A percentile compares a stretch with the other conserved stretches of the same genome.
phyloP scores from a whole-genome alignment of 1,284 basidiomycete species.

The Tylopilus sp. region DNA sequence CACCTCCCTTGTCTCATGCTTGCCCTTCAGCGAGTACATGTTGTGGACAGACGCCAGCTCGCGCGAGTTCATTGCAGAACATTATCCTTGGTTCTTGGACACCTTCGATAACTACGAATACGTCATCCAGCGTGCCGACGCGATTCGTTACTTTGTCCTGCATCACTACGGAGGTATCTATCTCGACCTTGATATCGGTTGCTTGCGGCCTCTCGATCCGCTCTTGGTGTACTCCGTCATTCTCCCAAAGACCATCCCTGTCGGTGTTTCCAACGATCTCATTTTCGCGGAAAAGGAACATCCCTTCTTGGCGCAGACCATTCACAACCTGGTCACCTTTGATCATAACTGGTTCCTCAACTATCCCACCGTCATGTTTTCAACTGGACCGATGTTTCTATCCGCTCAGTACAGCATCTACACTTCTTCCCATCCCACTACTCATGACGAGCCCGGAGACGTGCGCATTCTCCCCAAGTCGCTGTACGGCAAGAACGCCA shows the following conservation, averaged over 20 bases:
- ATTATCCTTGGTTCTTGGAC: conserved; percentile 91
- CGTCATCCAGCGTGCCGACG: conserved; percentile 94
- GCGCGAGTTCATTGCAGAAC: conserved; percentile 81
- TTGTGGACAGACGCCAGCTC: conserved; percentile 95
- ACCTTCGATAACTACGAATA: conserved; percentile 94
- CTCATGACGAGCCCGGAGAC: conserved; percentile 52
- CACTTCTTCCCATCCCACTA: conserved; percentile 66
- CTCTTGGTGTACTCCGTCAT: conserved; percentile 87
- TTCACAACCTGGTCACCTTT: conserved; percentile 89
- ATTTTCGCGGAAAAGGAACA: conserved; percentile 87
- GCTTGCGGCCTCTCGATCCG: conserved; percentile 84
- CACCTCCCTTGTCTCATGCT: conserved; percentile 17
- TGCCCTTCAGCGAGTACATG: conserved; percentile 77
- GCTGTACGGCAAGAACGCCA: conserved; percentile 95
- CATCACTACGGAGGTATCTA: conserved; percentile 96
- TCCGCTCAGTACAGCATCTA: conserved; percentile 85
- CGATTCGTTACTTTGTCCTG: conserved; percentile 96
- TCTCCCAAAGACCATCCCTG: conserved; percentile 92
- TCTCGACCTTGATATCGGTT: conserved; percentile 97
- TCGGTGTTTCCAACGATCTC: conserved; percentile 96
- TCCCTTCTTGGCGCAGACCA: conserved; percentile 90
- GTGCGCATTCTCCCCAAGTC: conserved; percentile 90
- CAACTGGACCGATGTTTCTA: conserved; percentile 93
- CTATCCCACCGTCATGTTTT: conserved; percentile 99
- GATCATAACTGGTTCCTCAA: conserved; percentile 92